Evolutionary conservation across 805 yeast species (phyloP), one percentile per base, ranked within the genome.

Genomic region (Candida sithepensis): DNA sequence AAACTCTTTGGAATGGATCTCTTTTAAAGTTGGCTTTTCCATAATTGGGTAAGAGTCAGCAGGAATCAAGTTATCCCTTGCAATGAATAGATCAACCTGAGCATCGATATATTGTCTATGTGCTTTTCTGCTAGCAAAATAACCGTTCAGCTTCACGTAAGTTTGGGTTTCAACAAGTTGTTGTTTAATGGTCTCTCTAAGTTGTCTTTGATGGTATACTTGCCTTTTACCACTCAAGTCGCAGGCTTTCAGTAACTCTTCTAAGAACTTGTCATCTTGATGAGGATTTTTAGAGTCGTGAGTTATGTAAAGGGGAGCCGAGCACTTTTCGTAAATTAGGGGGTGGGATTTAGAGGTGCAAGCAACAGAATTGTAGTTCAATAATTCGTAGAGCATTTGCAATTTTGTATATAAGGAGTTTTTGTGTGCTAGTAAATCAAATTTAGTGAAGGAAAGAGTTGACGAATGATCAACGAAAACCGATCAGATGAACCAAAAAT

Each of bases 201-300:
- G 47, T 21, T 50, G 41, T 13, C 45, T 32, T 36, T 49, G 53
- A 28, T 57, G 55, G 20, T 41, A 28, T 21, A 44, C 39, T n/a
- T 46, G 53, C 42, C 65, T 53, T 28, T 32, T 5, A 4, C 64
- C 64, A 18, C 61, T 54, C 4, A 61, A 36, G 40, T 61, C 65
- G 39, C 63, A 59, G 20, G 40, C 30, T 28, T 50, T 53, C 3
- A 61, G 45, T 4, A 61, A 46, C 8, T 49, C 39, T 33, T 51
- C 55, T 30, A 60, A 45, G 24, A 46, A 57, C 18, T 39, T 46
- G 42, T 60, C 63, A 30, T 60, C 59, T 41, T 57, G 57, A 24
- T 45, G 49, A 5, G 54, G 45, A 4, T 20, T 21, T n/a, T 47
- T 47, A 26, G 43, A 43, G 19, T 52, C 54, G 10, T 50, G 24